Percentiles rank a stretch among this genome's conserved stretches.
phyloP scores from a whole-genome alignment of 768 basidiomycete genomes.

The Trametes sanguinea region DNA sequence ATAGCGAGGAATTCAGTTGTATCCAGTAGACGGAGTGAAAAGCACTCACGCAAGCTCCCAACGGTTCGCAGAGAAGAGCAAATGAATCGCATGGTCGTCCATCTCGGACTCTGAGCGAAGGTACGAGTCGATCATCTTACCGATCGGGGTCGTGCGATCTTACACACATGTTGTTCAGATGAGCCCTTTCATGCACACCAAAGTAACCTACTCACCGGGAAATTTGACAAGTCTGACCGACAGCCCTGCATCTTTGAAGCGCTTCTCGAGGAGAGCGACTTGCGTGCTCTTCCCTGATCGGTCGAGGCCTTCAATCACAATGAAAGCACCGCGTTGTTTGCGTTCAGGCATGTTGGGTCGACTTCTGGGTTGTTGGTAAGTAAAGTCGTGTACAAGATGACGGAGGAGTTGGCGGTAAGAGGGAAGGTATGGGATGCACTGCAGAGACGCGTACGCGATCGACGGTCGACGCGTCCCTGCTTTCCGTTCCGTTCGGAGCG shows the following conservation, averaged over 20 bases:
- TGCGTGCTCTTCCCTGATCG: slow-evolving; percentile 95
- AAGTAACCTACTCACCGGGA: slow-evolving; percentile 62
- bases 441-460: slow-evolving; percentile 5
- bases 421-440: background rate
- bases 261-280: slow-evolving; percentile 57
- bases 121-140: slow-evolving; percentile 92
- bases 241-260: slow-evolving; percentile 48
- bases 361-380: too few relatives aligned
- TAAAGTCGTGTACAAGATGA: too few relatives aligned
- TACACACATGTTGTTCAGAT: slow-evolving; percentile 32
- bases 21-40: too few relatives aligned
- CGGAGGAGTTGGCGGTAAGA: background rate
- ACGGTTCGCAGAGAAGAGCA: slow-evolving; percentile 94
- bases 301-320: slow-evolving; percentile 96
- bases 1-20: background rate
- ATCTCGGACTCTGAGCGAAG: slow-evolving; percentile 81
- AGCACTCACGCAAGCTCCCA: slow-evolving; percentile 87
- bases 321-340: slow-evolving; percentile 64
- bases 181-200: background rate
- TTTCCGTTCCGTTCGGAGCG: slow-evolving; percentile 11
- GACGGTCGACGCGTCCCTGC: slow-evolving; percentile 6
- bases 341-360: slow-evolving; percentile 13
- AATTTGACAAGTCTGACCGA: slow-evolving; percentile 75
- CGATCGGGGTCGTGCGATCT: slow-evolving; percentile 89
- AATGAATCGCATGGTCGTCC: slow-evolving; percentile 89